Conservation (phyloP, 1,284 basidiomycete genomes). For the Papiliotrema terrestris region DNA sequence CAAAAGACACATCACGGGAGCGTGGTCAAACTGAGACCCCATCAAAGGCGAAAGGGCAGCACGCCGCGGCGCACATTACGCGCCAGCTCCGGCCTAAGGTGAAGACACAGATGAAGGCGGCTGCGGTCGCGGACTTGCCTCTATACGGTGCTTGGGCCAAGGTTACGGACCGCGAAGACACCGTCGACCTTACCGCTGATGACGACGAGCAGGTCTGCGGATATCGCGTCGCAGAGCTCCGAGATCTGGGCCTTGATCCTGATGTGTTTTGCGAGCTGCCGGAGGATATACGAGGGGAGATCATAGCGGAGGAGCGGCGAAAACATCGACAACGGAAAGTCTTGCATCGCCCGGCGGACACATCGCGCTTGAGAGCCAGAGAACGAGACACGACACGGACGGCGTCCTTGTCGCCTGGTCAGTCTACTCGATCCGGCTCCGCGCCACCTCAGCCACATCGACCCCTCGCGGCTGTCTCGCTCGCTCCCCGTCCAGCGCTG, state of each 20-base stretch:
- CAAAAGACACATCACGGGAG: neutral
- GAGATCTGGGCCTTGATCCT: slow-evolving; percentile 63
- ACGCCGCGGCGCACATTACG: slow-evolving; percentile 43
- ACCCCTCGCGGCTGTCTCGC: slow-evolving; percentile 21
- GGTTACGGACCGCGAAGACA: slow-evolving; percentile 8
- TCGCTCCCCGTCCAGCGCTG: slow-evolving; percentile 40
- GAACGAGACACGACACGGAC: slow-evolving; percentile 9
- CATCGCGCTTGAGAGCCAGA: slow-evolving; percentile 21
- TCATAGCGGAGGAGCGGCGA: slow-evolving; percentile 57
- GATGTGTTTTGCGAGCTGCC: slow-evolving; percentile 70
- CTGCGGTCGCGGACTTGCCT: slow-evolving; percentile 30
- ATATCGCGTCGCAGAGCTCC: slow-evolving; percentile 54
- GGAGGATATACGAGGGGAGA: slow-evolving; percentile 63
- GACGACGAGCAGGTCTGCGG: slow-evolving; percentile 14
- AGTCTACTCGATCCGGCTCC: slow-evolving; percentile 17
- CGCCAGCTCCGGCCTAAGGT: slow-evolving; percentile 39
- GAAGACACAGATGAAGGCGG: slow-evolving; percentile 37
- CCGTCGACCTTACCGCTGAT: slow-evolving; percentile 13
- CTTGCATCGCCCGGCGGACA: slow-evolving; percentile 49
- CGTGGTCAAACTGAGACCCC: neutral
- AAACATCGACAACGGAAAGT: slow-evolving; percentile 13
- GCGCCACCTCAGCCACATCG: slow-evolving; percentile 9
- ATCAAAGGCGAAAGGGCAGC: slow-evolving; percentile 12
- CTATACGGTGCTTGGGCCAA: slow-evolving; percentile 38
- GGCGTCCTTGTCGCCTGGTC: slow-evolving; percentile 18